Evolutionary conservation across 2,329 filamentous ascomycete genomes (phyloP), one percentile per base, ranked within the genome.

Genomic region (Neoarthrinium moseri): DNA sequence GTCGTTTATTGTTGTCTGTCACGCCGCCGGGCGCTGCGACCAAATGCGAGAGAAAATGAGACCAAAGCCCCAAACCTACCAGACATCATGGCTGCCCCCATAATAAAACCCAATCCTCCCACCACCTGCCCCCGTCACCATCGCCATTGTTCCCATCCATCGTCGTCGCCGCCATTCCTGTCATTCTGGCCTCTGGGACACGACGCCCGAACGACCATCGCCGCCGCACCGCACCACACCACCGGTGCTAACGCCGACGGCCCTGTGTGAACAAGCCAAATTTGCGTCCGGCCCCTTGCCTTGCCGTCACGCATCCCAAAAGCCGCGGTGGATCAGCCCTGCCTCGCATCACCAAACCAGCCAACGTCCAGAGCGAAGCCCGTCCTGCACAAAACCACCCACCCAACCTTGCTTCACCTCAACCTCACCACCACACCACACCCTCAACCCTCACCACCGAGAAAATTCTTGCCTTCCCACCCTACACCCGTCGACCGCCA

Each of bases 61-160:
- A 64, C 61, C 61, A 60, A 60, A 56, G 59, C 57, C 59, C 62
- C 61, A 63, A 63, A 59, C 60, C 58, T 58, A 57, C 56, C 56
- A 58, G 56, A 56, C 59, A 47, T 39, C 37, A 65, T 62, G 63
- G 57, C 61, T 56, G 56, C 63, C 62, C 63, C 63, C 61, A 63
- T 64, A 65, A 57, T 56, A 54, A 56, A 55, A 26, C 43, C 32
- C 23, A 17, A 38, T 24, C 41, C 18, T 36, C 32, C 20, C 32
- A 23, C 27, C 46, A 29, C 26, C 26, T 8, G 8, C n/a, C 8
- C 8, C n/a, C n/a, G n/a, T 7, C 51, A 49, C 45, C 56, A 56
- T 51, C 57, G 52, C 46, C 56, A 56, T 50, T 49, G 48, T 43
- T 45, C 15, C 40, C 34, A 33, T 15, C 44, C 45, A 42, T 46